These are phyloP conservation scores for Rusavskia elegans DNA, from an alignment of 495 filamentous ascomycete genomes.

Conservation along the genomic window DNA sequence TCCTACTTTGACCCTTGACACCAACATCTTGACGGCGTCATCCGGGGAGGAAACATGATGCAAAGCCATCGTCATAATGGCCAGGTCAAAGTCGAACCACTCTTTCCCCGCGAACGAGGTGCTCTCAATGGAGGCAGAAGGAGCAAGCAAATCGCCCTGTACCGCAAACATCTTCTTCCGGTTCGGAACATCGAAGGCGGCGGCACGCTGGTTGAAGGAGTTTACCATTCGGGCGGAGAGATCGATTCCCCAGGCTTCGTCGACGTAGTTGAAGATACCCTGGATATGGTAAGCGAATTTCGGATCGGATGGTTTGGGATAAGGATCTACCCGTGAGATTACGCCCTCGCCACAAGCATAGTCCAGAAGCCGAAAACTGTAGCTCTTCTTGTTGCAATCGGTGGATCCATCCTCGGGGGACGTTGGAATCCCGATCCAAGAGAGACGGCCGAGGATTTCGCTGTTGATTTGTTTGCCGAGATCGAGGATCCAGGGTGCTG, in stretches of 20 bases:
- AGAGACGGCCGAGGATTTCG: neutral
- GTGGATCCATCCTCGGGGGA: neutral
- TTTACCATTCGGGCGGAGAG: constrained; percentile 50
- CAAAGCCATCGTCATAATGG: constrained; percentile 46
- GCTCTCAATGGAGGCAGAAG: neutral
- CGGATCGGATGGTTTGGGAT: neutral
- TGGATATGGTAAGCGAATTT: constrained; percentile 8
- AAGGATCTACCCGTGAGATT: constrained; percentile 14
- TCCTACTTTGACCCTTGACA: constrained; percentile 31
- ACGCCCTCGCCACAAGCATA: constrained; percentile 60
- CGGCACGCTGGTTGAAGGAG: constrained; percentile 33
- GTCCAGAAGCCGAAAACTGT: constrained; percentile 42
- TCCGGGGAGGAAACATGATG: constrained; percentile 55
- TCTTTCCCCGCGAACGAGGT: constrained; percentile 27
- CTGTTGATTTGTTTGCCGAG: neutral
- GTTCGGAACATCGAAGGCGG: constrained; percentile 5
- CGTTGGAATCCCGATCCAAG: neutral
- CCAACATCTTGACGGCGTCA: constrained; percentile 37
- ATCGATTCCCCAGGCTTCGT: constrained; percentile 46
- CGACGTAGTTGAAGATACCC: constrained; percentile 43
- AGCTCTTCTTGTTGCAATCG: neutral
- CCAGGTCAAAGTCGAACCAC: constrained; percentile 45
- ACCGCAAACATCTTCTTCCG: neutral
- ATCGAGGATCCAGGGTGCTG: neutral
- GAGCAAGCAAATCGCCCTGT: neutral